A percentile compares a stretch with the other conserved stretches of the same genome.
These are phyloP conservation scores for Kwoniella newhampshirensis DNA, from an alignment of 768 basidiomycete species.

Conservation along the genomic window DNA sequence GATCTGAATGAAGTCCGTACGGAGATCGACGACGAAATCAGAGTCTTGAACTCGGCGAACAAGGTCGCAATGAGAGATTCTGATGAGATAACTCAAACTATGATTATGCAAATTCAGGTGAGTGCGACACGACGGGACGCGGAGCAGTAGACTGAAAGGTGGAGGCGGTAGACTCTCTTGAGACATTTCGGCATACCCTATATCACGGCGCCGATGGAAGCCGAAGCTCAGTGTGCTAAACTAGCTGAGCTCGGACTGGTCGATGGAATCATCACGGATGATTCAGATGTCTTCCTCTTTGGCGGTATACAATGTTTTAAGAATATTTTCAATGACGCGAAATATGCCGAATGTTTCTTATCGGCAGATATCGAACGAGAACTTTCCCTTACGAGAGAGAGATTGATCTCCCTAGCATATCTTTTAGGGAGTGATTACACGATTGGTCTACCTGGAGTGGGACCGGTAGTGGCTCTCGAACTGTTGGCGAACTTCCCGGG, in stretches of 20 bases:
- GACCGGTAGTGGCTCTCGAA: constrained; percentile 96
- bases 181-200: constrained; percentile 96
- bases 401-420: constrained; percentile 84
- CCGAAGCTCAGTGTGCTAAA: constrained; percentile 96
- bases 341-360: constrained; percentile 96
- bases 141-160: constrained; percentile 57
- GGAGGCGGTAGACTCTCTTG: constrained; percentile 68
- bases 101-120: constrained; percentile 79
- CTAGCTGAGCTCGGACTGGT: constrained; percentile 80
- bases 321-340: constrained; percentile 99
- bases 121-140: constrained; percentile 10
- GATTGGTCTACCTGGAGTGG: constrained; percentile 85
- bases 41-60: constrained; percentile 72
- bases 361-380: constrained; percentile 79
- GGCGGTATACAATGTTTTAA: constrained; percentile 94
- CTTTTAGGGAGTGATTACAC: constrained; percentile 96
- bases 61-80: constrained; percentile 89
- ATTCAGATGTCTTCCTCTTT: constrained; percentile 97
- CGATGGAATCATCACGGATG: constrained; percentile 97
- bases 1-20: constrained; percentile 74
- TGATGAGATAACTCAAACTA: constrained; percentile 91
- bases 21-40: constrained; percentile 92
- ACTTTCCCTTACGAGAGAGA: constrained; percentile 79
- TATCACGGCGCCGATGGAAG: constrained; percentile 98
- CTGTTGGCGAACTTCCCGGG: constrained; percentile 90